Percentiles rank a stretch among this genome's conserved stretches.
These are phyloP conservation scores for Trametes elegans DNA, from an alignment of 768 basidiomycete genomes.

Conservation along the genomic window DNA sequence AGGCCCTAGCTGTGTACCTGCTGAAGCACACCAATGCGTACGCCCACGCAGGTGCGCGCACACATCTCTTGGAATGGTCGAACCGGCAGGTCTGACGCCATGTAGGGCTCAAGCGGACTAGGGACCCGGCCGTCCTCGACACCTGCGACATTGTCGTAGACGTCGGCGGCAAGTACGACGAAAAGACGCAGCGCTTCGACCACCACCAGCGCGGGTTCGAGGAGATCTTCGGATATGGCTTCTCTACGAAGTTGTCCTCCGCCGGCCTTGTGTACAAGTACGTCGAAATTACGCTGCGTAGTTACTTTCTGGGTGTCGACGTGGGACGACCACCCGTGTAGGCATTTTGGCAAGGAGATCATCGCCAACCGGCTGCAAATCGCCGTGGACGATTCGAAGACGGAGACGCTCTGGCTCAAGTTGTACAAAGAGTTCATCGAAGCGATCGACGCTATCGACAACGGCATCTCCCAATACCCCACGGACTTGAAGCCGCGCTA, in stretches of 20 bases:
- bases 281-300: constrained; percentile 25
- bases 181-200: constrained; percentile 76
- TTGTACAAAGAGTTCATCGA: constrained; percentile 97
- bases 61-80: not conserved
- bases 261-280: constrained; percentile 97
- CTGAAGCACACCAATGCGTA: constrained; percentile 76
- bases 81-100: not conserved
- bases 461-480: constrained; percentile 84
- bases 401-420: constrained; percentile 81
- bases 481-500: constrained; percentile 67
- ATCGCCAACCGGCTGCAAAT: constrained; percentile 61
- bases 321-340: too few relatives aligned
- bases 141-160: constrained; percentile 94
- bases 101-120: constrained; percentile 59
- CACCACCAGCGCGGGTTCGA: constrained; percentile 95
- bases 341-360: constrained; percentile 88
- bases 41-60: constrained; percentile 61
- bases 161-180: constrained; percentile 91
- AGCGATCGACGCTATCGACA: constrained; percentile 92
- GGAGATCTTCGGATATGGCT: constrained; percentile 87
- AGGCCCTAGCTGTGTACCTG: constrained; percentile 91
- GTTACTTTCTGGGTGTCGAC: too few relatives aligned
- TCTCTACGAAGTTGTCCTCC: constrained; percentile 84
- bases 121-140: constrained; percentile 69
- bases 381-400: constrained; percentile 54